Evolutionary conservation across 108 stramenopile species (phyloP), one percentile per base, ranked within the genome.

Genomic region (Skeletonema tropicum): DNA sequence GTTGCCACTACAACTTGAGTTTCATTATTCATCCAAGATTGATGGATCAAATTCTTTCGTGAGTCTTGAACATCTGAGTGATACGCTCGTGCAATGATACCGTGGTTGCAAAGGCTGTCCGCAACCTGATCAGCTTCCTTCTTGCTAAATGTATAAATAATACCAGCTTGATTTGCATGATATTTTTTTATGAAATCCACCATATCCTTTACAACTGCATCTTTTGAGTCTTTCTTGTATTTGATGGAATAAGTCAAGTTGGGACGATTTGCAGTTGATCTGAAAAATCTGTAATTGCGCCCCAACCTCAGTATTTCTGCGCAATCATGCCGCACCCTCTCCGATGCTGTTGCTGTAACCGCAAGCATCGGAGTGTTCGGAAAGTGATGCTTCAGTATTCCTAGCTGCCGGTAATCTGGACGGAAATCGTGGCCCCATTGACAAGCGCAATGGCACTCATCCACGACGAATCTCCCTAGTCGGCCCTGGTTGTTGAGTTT

Each of bases 1-100:
- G 98, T 98, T 1, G 96, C 99, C 21, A 89, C 96, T 14, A 88
- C 96, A 10, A 97, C 97, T 80, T 96, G 95, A 8, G 92, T 88
- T 45, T 92, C 73, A 49, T 97, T 93, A 30, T 77, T 66, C 88
- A 96, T 97, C 93, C 94, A 94, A 60, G 82, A 83, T 68, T 83
- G 82, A 66, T 97, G 94, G 52, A 97, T 86, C 35, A 68, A 60
- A 57, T 74, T 42, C 64, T 94, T 93, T 11, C 69, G 52, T 19
- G 82, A 49, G 6, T 78, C 68, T 23, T 66, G 61, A 17, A 90
- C 79, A 60, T 85, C 85, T 42, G 87, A 85, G 80, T 91, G 89
- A 80, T 97, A 97, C 7, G 94, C 42, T 23, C 84, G 80, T 15
- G 97, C 94, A 9, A 92, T 74, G 65, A 98, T 98, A 2, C 95